A percentile compares a stretch with the other conserved stretches of the same genome.
Conservation (phyloP, 345 rosid species). For the Brassica carinata region DNA sequence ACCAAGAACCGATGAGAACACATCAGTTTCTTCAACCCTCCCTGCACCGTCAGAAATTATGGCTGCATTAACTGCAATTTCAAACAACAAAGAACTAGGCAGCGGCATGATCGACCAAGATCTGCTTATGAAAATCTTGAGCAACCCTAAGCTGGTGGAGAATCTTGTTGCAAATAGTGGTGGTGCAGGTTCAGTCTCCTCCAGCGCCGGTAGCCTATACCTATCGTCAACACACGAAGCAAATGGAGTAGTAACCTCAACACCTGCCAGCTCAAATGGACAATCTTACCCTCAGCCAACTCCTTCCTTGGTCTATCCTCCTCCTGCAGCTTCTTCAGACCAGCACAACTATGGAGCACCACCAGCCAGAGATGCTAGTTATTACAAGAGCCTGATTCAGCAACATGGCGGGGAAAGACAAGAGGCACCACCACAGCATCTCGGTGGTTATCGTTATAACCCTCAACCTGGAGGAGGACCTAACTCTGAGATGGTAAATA, state of each 20-base stretch:
- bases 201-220: slow-evolving; percentile 41
- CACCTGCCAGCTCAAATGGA: slow-evolving; percentile 53
- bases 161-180: slow-evolving; percentile 60
- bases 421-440: slow-evolving; percentile 49
- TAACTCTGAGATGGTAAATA: slow-evolving; percentile 52
- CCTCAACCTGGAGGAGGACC: slow-evolving; percentile 45
- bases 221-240: slow-evolving; percentile 40
- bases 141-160: slow-evolving; percentile 77
- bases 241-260: slow-evolving; percentile 46
- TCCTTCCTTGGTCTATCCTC: slow-evolving; percentile 39
- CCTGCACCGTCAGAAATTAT: slow-evolving; percentile 59
- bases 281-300: slow-evolving; percentile 50
- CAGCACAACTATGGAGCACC: slow-evolving; percentile 48
- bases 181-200: slow-evolving; percentile 44
- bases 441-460: slow-evolving; percentile 45
- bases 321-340: slow-evolving; percentile 40
- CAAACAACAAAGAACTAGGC: slow-evolving; percentile 67
- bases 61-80: slow-evolving; percentile 68
- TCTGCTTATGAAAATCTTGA: slow-evolving; percentile 75
- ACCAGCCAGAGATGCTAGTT: slow-evolving; percentile 68
- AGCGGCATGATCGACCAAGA: slow-evolving; percentile 70
- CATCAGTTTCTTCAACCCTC: slow-evolving; percentile 38
- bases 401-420: slow-evolving; percentile 95
- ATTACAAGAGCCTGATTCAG: slow-evolving; percentile 94
- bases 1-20: slow-evolving; percentile 40